Base-by-base conservation (phyloP, 352 stramenopile species). In the Phytophthora lateralis region DNA sequence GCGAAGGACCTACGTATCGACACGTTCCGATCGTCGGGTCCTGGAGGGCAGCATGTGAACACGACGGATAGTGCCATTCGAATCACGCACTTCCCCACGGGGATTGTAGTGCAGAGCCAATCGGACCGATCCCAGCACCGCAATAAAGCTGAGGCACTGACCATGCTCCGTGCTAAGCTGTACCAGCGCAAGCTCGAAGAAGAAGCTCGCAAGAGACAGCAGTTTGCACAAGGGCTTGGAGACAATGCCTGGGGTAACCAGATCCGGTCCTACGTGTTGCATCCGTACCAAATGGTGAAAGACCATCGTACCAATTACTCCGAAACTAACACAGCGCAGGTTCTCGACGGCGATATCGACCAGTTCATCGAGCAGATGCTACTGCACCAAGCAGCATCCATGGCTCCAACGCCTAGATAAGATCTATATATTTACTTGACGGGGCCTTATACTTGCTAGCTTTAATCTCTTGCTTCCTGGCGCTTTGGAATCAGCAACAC, bases 231-330 rank as follows among this genome's bases (percentile, higher is more conserved):
- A 51, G 79, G 76, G 2, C 75, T 94, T 4, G 85, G 82, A 20
- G 85, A 94, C 17, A 94, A 94, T 43, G 75, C 76, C 0, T 92
- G 81, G 81, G 85, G 85, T 39, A 91, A 57, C 42, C 60, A 99
- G 81, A 99, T 99, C 69, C 92, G 97, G 8, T 98, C 97, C 73
- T 99, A 99, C 72, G 82, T 97, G 48, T 69, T 99, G 68, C 95
- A 99, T 64, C 97, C 97, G 14, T 99, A 99, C 82, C 98, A 98
- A 69, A 87, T 99, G 73, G 93, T 99, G 35, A 99, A 99, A 61
- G 96, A 99, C 67, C 85, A 97, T 68, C 79, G 93, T 44, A 98
- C 89, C 2, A 95, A 96, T 20, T 90, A 90, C 69, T 87, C 97
- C n/a, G 92, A 88, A 46, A 85, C 71, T 10, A 83, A 98, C 71